Evolutionary conservation across 2,329 filamentous ascomycete species (phyloP), one percentile per base, ranked within the genome.

Genomic region (Chaetomiaceae sp.): DNA sequence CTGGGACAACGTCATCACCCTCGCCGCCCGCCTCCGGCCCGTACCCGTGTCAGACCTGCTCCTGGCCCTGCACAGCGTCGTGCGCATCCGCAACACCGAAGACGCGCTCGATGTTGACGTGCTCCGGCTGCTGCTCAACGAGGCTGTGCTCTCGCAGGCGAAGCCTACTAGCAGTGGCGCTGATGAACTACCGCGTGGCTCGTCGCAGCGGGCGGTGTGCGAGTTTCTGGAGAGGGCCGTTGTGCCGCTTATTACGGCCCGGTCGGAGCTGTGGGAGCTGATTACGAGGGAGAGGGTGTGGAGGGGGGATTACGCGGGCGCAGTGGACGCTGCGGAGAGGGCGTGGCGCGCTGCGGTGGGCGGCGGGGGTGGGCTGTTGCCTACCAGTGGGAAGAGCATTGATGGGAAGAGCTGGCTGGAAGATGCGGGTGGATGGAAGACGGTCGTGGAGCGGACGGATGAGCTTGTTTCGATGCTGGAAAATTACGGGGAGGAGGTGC

Each of bases 1-100:
- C 68, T 97, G 92, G 92, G 89, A 95, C 66, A 99, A 99, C 64
- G 86, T 97, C 14, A 81, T 99, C 53, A 94, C 90, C 0, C 85
- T 97, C 20, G 87, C 89, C 0, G 82, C 88, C 0, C 87, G 89
- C 1, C 80, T 94, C 25, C 78, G 77, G 1, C 91, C 92, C 0
- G 86, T 89, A 0, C 82, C 86, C 0, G 84, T 90, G 65, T 69
- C 75, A 0, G 90, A 96, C 57, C 81, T 96, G 46, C 73, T 96
- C 29, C 76, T 85, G 4, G 89, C 89, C 0, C 79, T 94, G 54
- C 81, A 79, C 36, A 82, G 86, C 56, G 78, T 97, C 47, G 82
- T 96, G 49, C 82, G 86, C 21, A 81, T 97, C 34, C 84, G 89
- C 36, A 78, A 84, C 37, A 85, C 87, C 5, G 94, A 99, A 67